Evolutionary conservation across 805 yeast genomes (phyloP).

Genomic region (Pichia deserticola): DNA sequence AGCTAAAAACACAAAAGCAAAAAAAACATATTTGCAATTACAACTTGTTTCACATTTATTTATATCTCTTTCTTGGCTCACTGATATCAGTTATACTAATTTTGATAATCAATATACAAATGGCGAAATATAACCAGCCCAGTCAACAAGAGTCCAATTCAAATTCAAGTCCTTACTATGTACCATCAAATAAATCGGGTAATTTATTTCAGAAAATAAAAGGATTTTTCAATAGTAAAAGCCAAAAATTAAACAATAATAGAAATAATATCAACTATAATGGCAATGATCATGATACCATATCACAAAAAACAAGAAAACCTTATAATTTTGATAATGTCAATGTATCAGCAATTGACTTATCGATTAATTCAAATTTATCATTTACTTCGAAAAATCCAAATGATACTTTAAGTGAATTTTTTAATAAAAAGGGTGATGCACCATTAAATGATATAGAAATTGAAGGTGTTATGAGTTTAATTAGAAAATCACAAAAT

Average conservation of each 20-base stretch:
- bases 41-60: too few species aligned
- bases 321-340: slow-evolving; percentile 3
- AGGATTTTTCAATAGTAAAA: slow-evolving; percentile 5
- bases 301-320: neutral
- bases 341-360: slow-evolving; percentile 14
- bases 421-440: slow-evolving; percentile 70
- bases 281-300: too few species aligned
- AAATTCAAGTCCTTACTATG: neutral
- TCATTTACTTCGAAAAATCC: slow-evolving; percentile 31
- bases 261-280: neutral
- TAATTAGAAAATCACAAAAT: slow-evolving; percentile 35
- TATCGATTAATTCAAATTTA: slow-evolving; percentile 12
- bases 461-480: slow-evolving; percentile 70
- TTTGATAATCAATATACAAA: neutral
- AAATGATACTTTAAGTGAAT: slow-evolving; percentile 57
- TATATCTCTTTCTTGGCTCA: neutral
- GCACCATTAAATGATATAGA: slow-evolving; percentile 67
- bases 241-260: neutral
- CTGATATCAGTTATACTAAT: too few species aligned
- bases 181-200: slow-evolving; percentile 3
- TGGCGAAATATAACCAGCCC: neutral
- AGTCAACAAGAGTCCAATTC: neutral
- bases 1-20: too few species aligned
- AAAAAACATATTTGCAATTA: too few species aligned
- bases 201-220: slow-evolving; percentile 8